A percentile compares a stretch with the other conserved stretches of the same genome.
These are phyloP conservation scores for Aspergillus heteromorphus DNA, from an alignment of 495 filamentous ascomycete genomes.

Conservation along the genomic window DNA sequence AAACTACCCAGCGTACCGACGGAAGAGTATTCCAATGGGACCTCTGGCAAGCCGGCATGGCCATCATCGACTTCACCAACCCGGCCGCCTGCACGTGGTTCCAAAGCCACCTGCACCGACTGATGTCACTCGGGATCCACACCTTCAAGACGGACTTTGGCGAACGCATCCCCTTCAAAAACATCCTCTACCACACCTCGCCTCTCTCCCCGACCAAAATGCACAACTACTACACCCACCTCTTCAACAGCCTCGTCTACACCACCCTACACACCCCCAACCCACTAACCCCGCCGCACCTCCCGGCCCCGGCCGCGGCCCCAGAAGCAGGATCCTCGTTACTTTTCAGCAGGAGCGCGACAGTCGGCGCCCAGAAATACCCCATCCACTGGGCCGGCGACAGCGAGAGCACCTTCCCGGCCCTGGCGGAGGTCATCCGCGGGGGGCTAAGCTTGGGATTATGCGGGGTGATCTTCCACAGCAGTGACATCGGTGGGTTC, in stretches of 20 bases:
- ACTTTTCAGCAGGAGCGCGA: slow-evolving; percentile 62
- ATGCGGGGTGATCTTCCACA: slow-evolving; percentile 65
- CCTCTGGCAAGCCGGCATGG: slow-evolving; percentile 71
- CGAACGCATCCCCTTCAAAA: slow-evolving; percentile 60
- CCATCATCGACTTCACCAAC: slow-evolving; percentile 68
- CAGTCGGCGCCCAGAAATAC: slow-evolving; percentile 62
- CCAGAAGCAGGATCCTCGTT: slow-evolving; percentile 54
- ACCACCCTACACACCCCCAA: slow-evolving; percentile 52
- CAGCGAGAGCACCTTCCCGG: slow-evolving; percentile 66
- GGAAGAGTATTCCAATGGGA: slow-evolving; percentile 72
- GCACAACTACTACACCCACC: slow-evolving; percentile 71
- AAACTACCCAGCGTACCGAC: slow-evolving; percentile 59
- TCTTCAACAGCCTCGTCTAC: slow-evolving; percentile 68
- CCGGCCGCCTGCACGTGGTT: slow-evolving; percentile 61
- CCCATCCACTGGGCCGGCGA: slow-evolving; percentile 64
- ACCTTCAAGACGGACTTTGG: slow-evolving; percentile 72
- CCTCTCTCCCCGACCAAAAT: slow-evolving; percentile 54
- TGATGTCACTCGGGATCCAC: slow-evolving; percentile 63
- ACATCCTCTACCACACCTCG: slow-evolving; percentile 52
- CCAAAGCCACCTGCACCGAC: slow-evolving; percentile 46
- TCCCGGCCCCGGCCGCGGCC: slow-evolving; percentile 51
- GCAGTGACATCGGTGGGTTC: slow-evolving; percentile 67
- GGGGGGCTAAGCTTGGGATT: slow-evolving; percentile 64
- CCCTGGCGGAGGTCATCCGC: slow-evolving; percentile 67
- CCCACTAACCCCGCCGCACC: no score